phyloP scores from a whole-genome alignment of 2,329 filamentous ascomycete species.

The Fusarium globosum region DNA sequence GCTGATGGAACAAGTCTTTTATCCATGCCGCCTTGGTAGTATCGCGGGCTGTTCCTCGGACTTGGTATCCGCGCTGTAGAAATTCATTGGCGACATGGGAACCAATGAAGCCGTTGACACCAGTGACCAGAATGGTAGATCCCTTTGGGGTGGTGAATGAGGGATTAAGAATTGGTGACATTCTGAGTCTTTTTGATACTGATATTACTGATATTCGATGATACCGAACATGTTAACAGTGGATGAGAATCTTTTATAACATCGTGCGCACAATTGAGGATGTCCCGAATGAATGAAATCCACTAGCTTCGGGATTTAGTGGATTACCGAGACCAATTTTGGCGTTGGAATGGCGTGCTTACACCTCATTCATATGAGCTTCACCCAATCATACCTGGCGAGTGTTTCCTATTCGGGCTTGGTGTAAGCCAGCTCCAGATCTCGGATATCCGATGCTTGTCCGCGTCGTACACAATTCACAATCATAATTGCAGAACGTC shows the following conservation, averaged over 20 bases:
- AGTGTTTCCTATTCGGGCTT: not conserved
- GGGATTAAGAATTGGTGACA: not conserved
- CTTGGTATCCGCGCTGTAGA: not conserved
- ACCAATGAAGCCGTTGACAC: not conserved
- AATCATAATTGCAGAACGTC: rapidly evolving
- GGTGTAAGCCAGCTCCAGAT: not conserved
- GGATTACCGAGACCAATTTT: not conserved
- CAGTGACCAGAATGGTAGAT: not conserved
- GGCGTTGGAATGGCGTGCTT: not conserved
- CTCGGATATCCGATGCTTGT: not conserved
- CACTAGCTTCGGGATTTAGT: not conserved
- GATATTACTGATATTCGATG: too few relatives aligned
- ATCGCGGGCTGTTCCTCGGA: not conserved
- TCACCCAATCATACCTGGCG: rapidly evolving
- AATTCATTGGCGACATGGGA: not conserved
- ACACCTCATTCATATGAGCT: not conserved
- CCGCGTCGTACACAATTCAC: not conserved
- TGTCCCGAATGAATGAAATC: not conserved
- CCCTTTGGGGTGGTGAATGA: not conserved
- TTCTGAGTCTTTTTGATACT: too few relatives aligned
- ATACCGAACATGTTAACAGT: too few relatives aligned
- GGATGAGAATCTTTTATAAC: not conserved
- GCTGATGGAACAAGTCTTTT: not conserved
- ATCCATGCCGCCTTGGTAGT: not conserved
- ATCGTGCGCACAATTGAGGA: not conserved